Evolutionary conservation across 441 rosid genomes (phyloP), one percentile per base, ranked within the genome.

Genomic region (Codiaeum variegatum): DNA sequence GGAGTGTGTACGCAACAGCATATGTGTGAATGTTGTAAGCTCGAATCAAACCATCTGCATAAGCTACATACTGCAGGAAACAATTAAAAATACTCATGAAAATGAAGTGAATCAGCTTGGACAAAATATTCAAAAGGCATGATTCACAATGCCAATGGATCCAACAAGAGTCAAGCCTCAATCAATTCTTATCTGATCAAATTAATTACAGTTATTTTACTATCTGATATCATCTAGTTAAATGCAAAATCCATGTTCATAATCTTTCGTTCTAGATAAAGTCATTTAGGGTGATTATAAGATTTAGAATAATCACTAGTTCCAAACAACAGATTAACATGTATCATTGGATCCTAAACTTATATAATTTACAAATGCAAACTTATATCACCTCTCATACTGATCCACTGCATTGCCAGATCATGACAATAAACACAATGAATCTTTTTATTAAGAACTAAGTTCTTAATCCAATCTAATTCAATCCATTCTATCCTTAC

Each of bases 1-100:
- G 98, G 75, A 96, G 83, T 36, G 99, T 92, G 78, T 96, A 96
- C 71, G 77, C 90, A 83, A 96, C 97, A 72, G 94, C 98, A 81
- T 96, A 96, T 29, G 97, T 83, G 66, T 92, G 93, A 79, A 93
- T 93, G 88, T 92, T 96, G 83, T 96, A 96, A 18, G 99, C 99
- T 83, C 98, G 90, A 76, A 93, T 96, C 82, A 92, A 82, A 70
- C 99, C 99, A 73, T 96, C 99, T 60, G 99, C 97, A 89, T 96
- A 96, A 44, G 99, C 99, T 68, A 96, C 96, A 83, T 92, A 93
- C 99, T 93, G 92, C 76, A 82, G 77, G 59, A 67, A 78, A 81
- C 38, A 62, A 76, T 28, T 44, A 61, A 66, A 78, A 71, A 23
- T 65, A 67, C 52, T 62, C 47, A 10, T 64, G 40, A 68, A 31